Evolutionary conservation across 164 flowering plant genomes (phyloP).

Genomic region (Stephania japonica): DNA sequence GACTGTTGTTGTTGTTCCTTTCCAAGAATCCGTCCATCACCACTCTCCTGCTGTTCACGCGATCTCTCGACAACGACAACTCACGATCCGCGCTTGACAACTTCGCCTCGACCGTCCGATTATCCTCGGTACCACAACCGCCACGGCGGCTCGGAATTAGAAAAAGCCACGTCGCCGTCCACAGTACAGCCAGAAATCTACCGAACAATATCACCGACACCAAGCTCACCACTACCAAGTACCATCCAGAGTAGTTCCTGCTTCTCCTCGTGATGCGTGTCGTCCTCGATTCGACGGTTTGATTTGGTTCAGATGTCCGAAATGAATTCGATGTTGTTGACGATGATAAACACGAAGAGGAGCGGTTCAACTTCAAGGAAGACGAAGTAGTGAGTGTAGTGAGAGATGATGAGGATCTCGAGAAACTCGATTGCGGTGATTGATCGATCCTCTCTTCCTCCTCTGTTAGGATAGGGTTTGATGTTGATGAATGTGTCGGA

Average conservation of each 20-base stretch:
- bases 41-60: conserved; percentile 8
- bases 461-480: not conserved
- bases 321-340: not conserved
- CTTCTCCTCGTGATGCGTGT: not conserved
- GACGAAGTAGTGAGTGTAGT: not conserved
- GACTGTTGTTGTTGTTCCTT: not conserved
- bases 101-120: not conserved
- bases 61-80: not conserved
- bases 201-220: conserved; percentile 23
- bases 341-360: not conserved
- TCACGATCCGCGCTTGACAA: not conserved
- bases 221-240: conserved; percentile 19
- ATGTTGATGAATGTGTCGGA: not conserved
- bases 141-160: not conserved
- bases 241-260: not conserved
- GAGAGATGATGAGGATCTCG: not conserved
- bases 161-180: conserved; percentile 16
- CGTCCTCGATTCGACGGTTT: not conserved
- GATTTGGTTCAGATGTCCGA: not conserved
- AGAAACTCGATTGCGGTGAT: not conserved
- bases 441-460: not conserved
- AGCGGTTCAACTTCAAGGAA: not conserved
- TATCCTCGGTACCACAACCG: not conserved
- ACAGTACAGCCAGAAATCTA: conserved; percentile 18
- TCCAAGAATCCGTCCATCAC: conserved; percentile 14